These are phyloP conservation scores for Lactarius hatsudake DNA, from an alignment of 768 basidiomycete genomes.

Conservation along the genomic window DNA sequence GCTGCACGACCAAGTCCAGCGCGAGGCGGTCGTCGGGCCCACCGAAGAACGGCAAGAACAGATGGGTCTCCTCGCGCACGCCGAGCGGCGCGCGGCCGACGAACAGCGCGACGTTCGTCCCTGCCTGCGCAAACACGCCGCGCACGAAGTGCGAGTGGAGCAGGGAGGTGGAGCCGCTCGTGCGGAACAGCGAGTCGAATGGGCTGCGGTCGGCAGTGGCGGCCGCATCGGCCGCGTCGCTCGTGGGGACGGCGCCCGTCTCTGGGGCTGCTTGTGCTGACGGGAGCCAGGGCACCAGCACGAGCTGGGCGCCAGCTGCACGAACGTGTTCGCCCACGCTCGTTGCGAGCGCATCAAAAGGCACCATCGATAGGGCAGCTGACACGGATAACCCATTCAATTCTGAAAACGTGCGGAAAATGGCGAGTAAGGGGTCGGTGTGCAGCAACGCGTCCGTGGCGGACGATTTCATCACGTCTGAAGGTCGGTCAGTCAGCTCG, in stretches of 20 bases:
- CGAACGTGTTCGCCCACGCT: constrained; percentile 68
- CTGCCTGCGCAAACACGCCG: constrained; percentile 67
- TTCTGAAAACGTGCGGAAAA: constrained; percentile 75
- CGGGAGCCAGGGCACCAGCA: constrained; percentile 80
- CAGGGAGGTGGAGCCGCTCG: constrained; percentile 46
- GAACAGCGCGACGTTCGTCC: constrained; percentile 80
- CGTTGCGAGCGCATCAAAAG: constrained; percentile 67
- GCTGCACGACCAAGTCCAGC: constrained; percentile 77
- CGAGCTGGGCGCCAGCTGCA: constrained; percentile 60
- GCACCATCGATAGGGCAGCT: constrained; percentile 69
- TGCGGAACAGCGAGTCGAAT: constrained; percentile 64
- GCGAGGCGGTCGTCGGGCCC: constrained; percentile 92
- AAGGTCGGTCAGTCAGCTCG: constrained; percentile 69
- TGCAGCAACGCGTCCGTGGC: constrained; percentile 62
- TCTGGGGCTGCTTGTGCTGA: constrained; percentile 30
- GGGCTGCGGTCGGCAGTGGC: constrained; percentile 46
- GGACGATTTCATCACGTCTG: constrained; percentile 64
- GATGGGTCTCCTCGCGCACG: constrained; percentile 45
- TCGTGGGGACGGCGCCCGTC: constrained; percentile 19
- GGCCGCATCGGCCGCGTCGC: constrained; percentile 14
- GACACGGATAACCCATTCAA: constrained; percentile 64
- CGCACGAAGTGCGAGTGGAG: constrained; percentile 84
- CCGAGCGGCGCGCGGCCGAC: constrained; percentile 57
- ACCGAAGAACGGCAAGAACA: constrained; percentile 91
- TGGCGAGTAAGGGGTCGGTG: constrained; percentile 68